A percentile compares a stretch with the other conserved stretches of the same genome.
Conservation (phyloP, 2,329 filamentous ascomycete species). For the Diaporthe sp. region DNA sequence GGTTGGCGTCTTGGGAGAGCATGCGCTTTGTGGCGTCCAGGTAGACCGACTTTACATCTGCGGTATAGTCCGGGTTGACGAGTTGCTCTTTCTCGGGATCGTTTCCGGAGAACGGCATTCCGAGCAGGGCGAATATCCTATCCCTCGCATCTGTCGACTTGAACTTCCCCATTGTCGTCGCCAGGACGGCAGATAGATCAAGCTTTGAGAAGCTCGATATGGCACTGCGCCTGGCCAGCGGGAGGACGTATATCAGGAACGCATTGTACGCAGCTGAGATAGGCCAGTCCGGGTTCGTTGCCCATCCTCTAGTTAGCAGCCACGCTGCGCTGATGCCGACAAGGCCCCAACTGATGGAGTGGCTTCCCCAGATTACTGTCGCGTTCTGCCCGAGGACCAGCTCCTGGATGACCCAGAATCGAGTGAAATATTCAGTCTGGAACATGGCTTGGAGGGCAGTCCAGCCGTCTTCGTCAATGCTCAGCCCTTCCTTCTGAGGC, state of each 20-base stretch:
- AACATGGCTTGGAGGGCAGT: constrained; percentile 37
- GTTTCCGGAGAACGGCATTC: constrained; percentile 36
- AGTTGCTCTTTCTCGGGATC: constrained; percentile 20
- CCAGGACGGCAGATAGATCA: constrained; percentile 37
- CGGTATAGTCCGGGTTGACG: constrained; percentile 34
- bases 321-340: constrained; percentile 39
- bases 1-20: constrained; percentile 34
- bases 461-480: constrained; percentile 32
- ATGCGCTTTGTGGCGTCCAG: constrained; percentile 19
- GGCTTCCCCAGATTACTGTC: constrained; percentile 37
- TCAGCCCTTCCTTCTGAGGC: constrained; percentile 19
- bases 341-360: constrained; percentile 38
- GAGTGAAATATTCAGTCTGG: constrained; percentile 37
- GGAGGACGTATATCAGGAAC: constrained; percentile 39
- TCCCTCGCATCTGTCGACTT: constrained; percentile 38
- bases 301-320: constrained; percentile 39
- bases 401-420: constrained; percentile 41
- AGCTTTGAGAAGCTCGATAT: constrained; percentile 40
- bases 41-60: constrained; percentile 11
- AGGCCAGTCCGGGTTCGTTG: constrained; percentile 23
- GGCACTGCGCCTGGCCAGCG: constrained; percentile 33
- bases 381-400: constrained; percentile 36
- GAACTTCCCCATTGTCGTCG: constrained; percentile 35
- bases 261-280: constrained; percentile 40
- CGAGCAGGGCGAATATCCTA: constrained; percentile 39